Base-by-base conservation (phyloP, 1,284 basidiomycete genomes). In the Leccinum insolens region DNA sequence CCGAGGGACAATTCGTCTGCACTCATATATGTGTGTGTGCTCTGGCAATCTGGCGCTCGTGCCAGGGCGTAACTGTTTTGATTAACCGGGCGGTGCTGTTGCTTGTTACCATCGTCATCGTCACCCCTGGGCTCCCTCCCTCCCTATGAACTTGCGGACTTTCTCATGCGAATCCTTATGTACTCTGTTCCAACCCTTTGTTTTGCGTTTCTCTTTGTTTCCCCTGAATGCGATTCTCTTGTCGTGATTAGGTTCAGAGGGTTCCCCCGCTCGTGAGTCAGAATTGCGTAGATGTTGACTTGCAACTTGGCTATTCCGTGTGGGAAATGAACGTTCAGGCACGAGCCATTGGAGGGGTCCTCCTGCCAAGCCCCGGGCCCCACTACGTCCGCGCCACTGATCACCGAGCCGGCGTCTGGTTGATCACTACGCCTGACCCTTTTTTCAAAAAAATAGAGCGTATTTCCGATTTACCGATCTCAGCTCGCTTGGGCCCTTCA, bases 91-190 rank as follows among this genome's bases (percentile, higher is more conserved):
- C 64, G 57, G 66, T 49, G 61, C 55, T 70, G 71, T 73, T 70
- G n/a, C 62, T 62, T 63, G 68, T 71, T 69, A 68, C 64, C 65
- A 68, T 60, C 55, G 49, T 52, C 49, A 22, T 52, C 39, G 39
- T 41, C 64, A n/a, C 39, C 66, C 66, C 71, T 58, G 39, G 61
- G 62, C 62, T 69, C 62, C 63, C 0, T 52, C 49, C 49, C 49
- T 67, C 62, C 68, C 64, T 67, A 61, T 55, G 64, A 69, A 63
- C 52, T 71, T 68, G 68, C 68, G 77, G 76, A 77, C 75, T 75
- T 65, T 79, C 68, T 69, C 70, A 64, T 77, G 68, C 68, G 41
- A 74, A 66, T 68, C 39, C 62, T 67, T 71, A 76, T 74, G 76
- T 78, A 77, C 49, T 52, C 69, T 61, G 64, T 76, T 76, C 6